Base-by-base conservation (phyloP, 2,329 filamentous ascomycete species). In the Colletotrichum paranaense region DNA sequence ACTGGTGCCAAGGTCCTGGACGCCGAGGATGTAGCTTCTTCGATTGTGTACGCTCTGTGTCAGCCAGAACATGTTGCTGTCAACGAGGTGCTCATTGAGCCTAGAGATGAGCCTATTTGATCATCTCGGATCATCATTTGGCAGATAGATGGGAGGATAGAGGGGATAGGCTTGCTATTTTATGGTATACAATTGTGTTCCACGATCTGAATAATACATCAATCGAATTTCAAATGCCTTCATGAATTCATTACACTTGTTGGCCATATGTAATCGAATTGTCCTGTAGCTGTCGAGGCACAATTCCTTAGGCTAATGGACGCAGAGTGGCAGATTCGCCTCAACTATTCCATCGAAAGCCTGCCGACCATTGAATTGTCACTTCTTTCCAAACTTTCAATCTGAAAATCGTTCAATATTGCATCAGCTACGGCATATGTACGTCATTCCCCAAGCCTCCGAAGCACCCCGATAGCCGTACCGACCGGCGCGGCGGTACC, bases 41-140 rank as follows among this genome's bases (percentile, higher is more conserved):
- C 92, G 12, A 94, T 96, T 78, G 86, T 95, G 4, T 95, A 92
- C 81, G 94, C 94, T 1, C 84, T 96, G 22, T 89, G 88, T 73
- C 93, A 95, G 85, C 93, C 93, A 0, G 86, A 89, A 67, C 92
- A 95, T 82, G 93, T 95, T 56, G 90, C 92, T 53, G 92, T 96
- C 1, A 96, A 96, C 76, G 94, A 96, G 84, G 88, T 96, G 4
- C 80, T 96, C 80, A 93, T 96, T 79, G 93, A 95, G 85, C 93
- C 93, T 16, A 85, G 93, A 58, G 93, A 94, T 76, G 93, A 94
- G 84, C 93, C 93, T 12, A 93, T 94, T 74, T 94, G 76, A 68
- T 38, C 30, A 56, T 24, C 22, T 19, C 11, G n/a, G 79, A 67
- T 28, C 35, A 14, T 14, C n/a, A 28, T 4, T 8, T 9, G 22